Evolutionary conservation across 2,329 filamentous ascomycete species (phyloP).

Genomic region (Sporothrix inflata): DNA sequence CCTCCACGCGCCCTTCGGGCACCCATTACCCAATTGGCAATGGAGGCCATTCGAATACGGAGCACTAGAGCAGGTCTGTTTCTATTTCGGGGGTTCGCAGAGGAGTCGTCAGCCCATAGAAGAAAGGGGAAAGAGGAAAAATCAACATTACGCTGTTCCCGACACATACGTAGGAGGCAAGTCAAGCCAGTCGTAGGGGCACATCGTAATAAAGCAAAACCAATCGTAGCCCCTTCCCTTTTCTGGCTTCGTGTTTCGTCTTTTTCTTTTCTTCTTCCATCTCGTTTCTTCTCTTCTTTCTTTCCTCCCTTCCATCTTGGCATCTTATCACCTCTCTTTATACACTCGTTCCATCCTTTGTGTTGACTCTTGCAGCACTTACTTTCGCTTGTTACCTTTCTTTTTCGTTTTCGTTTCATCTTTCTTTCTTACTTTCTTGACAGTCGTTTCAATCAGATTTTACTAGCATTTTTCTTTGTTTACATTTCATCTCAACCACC

Average conservation of each 20-base stretch:
- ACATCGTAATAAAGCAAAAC: slow-evolving; percentile 10
- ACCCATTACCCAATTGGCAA: not conserved
- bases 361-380: not conserved
- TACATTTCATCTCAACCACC: not conserved
- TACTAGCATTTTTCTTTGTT: not conserved
- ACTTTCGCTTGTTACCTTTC: not conserved
- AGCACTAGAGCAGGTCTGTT: not conserved
- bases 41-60: not conserved
- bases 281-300: not conserved
- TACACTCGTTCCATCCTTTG: slow-evolving; percentile 1
- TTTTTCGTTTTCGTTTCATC: not conserved
- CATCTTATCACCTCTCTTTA: not conserved
- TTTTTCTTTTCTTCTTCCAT: not conserved
- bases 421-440: not conserved
- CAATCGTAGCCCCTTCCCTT: not conserved
- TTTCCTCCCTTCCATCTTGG: not conserved
- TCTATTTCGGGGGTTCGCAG: not conserved
- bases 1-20: not conserved
- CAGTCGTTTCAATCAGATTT: not conserved
- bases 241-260: slow-evolving; percentile 3
- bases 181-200: not conserved
- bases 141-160: not conserved
- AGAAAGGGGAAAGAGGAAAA: not conserved
- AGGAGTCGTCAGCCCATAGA: slow-evolving; percentile 4
- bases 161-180: not conserved